A percentile compares a stretch with the other conserved stretches of the same genome.
phyloP scores from a whole-genome alignment of 805 yeast species.

The Kodamaea lidongshanica region DNA sequence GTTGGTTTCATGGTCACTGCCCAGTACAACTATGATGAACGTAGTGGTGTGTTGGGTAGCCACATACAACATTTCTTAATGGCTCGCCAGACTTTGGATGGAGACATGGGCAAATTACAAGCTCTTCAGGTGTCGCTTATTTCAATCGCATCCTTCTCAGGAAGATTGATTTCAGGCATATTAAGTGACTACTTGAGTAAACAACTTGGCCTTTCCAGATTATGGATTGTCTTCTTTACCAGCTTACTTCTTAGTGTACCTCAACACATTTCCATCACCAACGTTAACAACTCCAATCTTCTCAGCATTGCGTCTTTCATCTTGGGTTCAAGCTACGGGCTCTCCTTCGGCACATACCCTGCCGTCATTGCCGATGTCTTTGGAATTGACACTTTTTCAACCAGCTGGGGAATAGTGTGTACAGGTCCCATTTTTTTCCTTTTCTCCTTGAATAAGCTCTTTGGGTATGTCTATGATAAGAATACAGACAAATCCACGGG shows the following conservation, averaged over 20 bases:
- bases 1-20: constrained; percentile 65
- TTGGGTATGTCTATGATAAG: constrained; percentile 51
- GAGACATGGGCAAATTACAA: constrained; percentile 43
- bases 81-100: constrained; percentile 5
- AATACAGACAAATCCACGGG: constrained; percentile 36
- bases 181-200: constrained; percentile 55
- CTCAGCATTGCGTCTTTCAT: constrained; percentile 47
- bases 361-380: constrained; percentile 68
- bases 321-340: constrained; percentile 64
- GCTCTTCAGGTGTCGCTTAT: constrained; percentile 67
- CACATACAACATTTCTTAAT: too few species aligned
- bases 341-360: constrained; percentile 68
- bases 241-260: constrained; percentile 31
- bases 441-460: constrained; percentile 46
- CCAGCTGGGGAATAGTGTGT: constrained; percentile 70
- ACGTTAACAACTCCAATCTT: constrained; percentile 23
- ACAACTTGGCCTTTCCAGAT: constrained; percentile 47
- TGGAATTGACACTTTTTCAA: constrained; percentile 62
- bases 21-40: constrained; percentile 21
- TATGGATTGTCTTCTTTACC: constrained; percentile 56
- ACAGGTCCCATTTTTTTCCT: constrained; percentile 62
- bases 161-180: constrained; percentile 61
- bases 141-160: constrained; percentile 59
- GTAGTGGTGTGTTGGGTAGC: not conserved
- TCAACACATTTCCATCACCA: constrained; percentile 29